Base-by-base conservation (phyloP, 2,329 filamentous ascomycete genomes). In the Colletotrichum viniferum region DNA sequence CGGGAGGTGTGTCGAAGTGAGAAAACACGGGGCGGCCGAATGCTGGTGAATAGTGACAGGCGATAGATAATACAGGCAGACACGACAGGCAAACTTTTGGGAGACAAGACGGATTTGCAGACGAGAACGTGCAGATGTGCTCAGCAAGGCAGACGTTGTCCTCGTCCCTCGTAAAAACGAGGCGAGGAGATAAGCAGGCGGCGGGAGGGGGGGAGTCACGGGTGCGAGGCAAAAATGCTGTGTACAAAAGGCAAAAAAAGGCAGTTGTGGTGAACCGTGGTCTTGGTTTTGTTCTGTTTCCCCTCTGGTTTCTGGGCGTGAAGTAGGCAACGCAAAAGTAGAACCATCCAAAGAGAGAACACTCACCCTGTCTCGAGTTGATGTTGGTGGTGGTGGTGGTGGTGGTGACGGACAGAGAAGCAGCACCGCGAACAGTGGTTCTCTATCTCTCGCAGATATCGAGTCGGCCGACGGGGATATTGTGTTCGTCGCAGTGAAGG, bases 61-160 rank as follows among this genome's bases (percentile, higher is more conserved):
- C 68, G 58, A 73, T 18, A 58, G 55, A 30, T 58, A 48, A 64
- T 62, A 66, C 69, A 76, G 73, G 58, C 73, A 62, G 73, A 64
- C 63, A 73, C 38, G 63, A 73, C 56, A 60, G 63, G 65, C 28
- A 32, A 32, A 69, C 4, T 58, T 56, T 48, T 52, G 43, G 64
- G 14, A 60, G 34, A 38, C 66, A 61, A 16, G 24, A 65, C 6
- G 43, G 6, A 21, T 52, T 21, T 52, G 43, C 43, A 48, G 60
- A 63, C n/a, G 62, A n/a, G 38, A 69, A n/a, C 26, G 34, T 38
- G 52, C 34, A 38, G 34, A 38, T 48, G 36, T 62, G 28, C 56
- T 34, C 61, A 67, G 58, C 62, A n/a, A 75, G 43, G 69, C 63
- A 58, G 56, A 48, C 21, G 32, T 56, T 63, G 55, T 38, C 65